Evolutionary conservation across 495 filamentous ascomycete genomes (phyloP), one percentile per base, ranked within the genome.

Genomic region (Chaetomium cochliodes): DNA sequence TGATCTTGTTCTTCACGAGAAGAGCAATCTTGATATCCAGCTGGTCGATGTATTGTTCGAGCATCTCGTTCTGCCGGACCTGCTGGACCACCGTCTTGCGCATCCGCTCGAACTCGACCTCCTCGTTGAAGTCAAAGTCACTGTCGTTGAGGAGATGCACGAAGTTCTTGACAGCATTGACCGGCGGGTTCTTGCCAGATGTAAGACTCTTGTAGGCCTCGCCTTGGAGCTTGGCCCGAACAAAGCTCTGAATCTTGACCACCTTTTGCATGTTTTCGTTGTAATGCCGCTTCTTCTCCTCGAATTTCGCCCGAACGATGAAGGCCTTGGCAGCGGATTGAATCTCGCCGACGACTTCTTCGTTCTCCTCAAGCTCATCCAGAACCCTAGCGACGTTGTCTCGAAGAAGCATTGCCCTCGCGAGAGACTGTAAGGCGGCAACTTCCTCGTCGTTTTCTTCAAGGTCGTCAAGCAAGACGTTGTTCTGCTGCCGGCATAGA

Each of bases 1-100:
- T 98, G 72, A 99, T 99, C 78, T 98, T 99, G 79, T 98, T 98
- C 81, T 98, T 97, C 65, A 98, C 96, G 18, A 99, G 84, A 6
- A 99, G 85, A 15, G 93, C 94, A 71, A 99, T 99, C 78, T 99
- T 99, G 81, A 97, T 96, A 71, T 98, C 96, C 49, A 99, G 83
- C 70, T 98, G 93, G 69, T 96, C 92, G 70, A 99, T 96, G 70
- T 98, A 98, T 70, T 96, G 91, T 77, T 99, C 96, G 23, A 94
- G 89, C 80, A 96, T 84, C 74, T 99, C 94, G 68, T 98, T 98
- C 67, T 97, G 93, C 16, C 94, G 88, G 12, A 98, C 93, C 73
- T 97, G 92, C 72, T 97, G 93, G 25, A 98, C 93, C 3, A 99
- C 94, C 5, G 88, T 91, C 78, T 97, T 97, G 44, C 96, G 85